Percentiles rank a stretch among this genome's conserved stretches.
Evolutionary conservation across 1,284 basidiomycete species (phyloP).

Genomic region (Rhizoctonia solani): DNA sequence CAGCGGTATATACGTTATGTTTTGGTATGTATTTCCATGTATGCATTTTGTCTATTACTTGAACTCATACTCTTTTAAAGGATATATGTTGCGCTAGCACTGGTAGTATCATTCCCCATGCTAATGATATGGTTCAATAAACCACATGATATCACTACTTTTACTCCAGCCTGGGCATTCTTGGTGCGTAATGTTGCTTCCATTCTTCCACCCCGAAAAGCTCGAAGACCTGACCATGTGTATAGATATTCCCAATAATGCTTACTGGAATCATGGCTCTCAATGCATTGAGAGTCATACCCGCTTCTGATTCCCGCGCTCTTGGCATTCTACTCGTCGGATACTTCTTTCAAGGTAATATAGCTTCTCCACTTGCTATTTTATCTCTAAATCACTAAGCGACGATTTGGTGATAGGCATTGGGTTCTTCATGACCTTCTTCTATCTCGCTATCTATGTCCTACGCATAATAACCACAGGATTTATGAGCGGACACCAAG

Average conservation of each 20-base stretch:
- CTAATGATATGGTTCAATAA: slow-evolving; percentile 34
- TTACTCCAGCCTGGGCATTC: slow-evolving; percentile 37
- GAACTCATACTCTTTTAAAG: not conserved
- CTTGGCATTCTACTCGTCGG: slow-evolving; percentile 26
- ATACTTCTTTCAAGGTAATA: slow-evolving; percentile 26
- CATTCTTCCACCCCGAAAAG: not conserved
- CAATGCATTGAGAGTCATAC: not conserved
- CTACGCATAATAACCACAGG: slow-evolving; percentile 32
- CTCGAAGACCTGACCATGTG: not conserved
- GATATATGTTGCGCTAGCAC: not conserved
- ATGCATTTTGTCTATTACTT: not conserved
- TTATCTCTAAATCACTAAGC: not conserved
- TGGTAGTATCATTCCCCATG: slow-evolving; percentile 10
- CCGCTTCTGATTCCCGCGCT: slow-evolving; percentile 16
- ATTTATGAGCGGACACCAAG: slow-evolving; percentile 35
- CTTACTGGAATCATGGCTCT: not conserved
- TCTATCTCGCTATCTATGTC: slow-evolving; percentile 33
- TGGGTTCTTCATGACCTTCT: slow-evolving; percentile 36
- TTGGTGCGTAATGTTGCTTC: slow-evolving; percentile 1
- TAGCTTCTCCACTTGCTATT: not conserved
- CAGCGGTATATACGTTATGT: not conserved
- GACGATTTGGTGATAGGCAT: not conserved
- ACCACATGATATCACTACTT: slow-evolving; percentile 27
- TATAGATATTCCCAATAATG: not conserved
- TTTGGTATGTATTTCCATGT: not conserved